A percentile compares a stretch with the other conserved stretches of the same genome.
Evolutionary conservation across 345 rosid species (phyloP).

Genomic region (Geranium rotundifolium): DNA sequence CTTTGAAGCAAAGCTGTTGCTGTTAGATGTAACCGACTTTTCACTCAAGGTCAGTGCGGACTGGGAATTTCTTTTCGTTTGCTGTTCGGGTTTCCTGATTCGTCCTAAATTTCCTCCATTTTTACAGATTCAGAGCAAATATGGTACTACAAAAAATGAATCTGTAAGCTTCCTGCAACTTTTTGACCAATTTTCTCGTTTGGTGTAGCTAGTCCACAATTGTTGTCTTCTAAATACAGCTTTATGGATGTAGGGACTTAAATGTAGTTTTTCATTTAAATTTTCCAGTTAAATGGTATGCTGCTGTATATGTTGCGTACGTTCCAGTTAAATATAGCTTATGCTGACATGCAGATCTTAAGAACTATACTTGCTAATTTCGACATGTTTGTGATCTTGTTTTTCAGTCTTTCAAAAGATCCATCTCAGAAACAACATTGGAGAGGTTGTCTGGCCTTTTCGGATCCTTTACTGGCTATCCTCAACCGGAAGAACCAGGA

Average conservation of each 20-base stretch:
- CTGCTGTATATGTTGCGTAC: too few relatives aligned
- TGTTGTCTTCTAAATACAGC: background rate
- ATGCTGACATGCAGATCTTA: too few relatives aligned
- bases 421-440: slow-evolving; percentile 68
- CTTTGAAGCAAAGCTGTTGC: slow-evolving; percentile 82
- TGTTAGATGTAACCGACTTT: slow-evolving; percentile 74
- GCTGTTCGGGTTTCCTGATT: background rate
- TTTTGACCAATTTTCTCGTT: too few relatives aligned
- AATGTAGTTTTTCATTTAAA: too few relatives aligned
- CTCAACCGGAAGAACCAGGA: slow-evolving; percentile 47
- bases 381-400: background rate
- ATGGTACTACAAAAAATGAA: slow-evolving; percentile 36
- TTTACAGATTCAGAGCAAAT: slow-evolving; percentile 73
- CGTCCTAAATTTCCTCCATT: background rate
- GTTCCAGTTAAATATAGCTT: too few relatives aligned
- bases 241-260: too few relatives aligned
- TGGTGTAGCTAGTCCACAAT: background rate
- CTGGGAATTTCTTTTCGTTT: background rate
- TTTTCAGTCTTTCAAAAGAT: slow-evolving; percentile 51
- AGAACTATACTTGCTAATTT: background rate
- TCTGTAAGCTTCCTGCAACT: background rate
- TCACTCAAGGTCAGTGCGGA: slow-evolving; percentile 53
- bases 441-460: slow-evolving; percentile 41
- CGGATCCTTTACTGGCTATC: slow-evolving; percentile 53
- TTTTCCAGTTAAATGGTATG: too few relatives aligned